phyloP scores from a whole-genome alignment of 2,329 filamentous ascomycete species.

The Cladophialophora carrionii region DNA sequence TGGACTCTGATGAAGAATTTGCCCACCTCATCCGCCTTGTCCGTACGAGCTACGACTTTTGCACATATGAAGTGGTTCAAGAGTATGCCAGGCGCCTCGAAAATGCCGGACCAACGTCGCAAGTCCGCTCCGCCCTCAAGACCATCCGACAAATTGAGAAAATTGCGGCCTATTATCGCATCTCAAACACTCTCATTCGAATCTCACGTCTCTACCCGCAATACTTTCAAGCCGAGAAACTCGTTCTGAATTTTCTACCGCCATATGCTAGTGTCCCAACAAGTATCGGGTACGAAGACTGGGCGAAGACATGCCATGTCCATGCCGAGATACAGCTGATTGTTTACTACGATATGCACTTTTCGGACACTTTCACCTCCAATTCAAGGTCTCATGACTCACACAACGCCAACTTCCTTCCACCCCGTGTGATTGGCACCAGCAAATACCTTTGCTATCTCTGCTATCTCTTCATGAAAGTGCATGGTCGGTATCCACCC shows the following conservation, averaged over 20 bases:
- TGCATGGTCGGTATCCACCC: constrained; percentile 26
- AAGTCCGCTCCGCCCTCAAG: constrained; percentile 29
- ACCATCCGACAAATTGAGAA: constrained; percentile 33
- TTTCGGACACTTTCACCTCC: background rate
- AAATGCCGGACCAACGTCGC: constrained; percentile 17
- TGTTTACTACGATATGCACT: constrained; percentile 29
- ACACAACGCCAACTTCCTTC: background rate
- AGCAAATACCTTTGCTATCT: constrained; percentile 38
- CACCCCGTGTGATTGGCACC: constrained; percentile 34
- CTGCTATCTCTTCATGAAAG: constrained; percentile 36
- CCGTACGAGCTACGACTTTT: constrained; percentile 20
- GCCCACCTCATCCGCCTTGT: constrained; percentile 11
- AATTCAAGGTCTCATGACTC: background rate
- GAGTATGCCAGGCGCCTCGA: constrained; percentile 18
- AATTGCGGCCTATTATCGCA: constrained; percentile 32
- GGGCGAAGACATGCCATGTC: constrained; percentile 26
- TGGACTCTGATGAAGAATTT: constrained; percentile 1
- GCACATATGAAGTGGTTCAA: constrained; percentile 12
- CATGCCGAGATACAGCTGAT: constrained; percentile 39
- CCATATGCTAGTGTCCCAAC: constrained; percentile 23
- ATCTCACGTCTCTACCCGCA: constrained; percentile 16
- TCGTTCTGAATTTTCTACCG: constrained; percentile 13
- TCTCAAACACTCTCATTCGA: constrained; percentile 26
- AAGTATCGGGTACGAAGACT: constrained; percentile 12
- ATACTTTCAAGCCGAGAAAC: constrained; percentile 7